phyloP scores from a whole-genome alignment of 1,284 basidiomycete species.

The Papiliotrema flavescens region DNA sequence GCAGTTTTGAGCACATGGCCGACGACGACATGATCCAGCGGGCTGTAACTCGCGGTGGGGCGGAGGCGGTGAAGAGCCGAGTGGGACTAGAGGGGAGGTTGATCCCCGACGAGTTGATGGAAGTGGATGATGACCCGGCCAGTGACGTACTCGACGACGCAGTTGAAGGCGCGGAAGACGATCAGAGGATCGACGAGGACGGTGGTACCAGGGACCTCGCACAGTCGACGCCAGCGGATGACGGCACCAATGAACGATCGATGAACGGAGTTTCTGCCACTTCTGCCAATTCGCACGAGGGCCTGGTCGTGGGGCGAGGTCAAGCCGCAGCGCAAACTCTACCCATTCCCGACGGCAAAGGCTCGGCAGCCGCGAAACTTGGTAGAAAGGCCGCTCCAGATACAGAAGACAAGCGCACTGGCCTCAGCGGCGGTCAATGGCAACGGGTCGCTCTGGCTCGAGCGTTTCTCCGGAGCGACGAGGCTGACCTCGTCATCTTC shows the following conservation, averaged over 20 bases:
- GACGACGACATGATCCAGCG: background rate
- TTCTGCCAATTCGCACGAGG: too few species aligned
- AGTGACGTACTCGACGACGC: background rate
- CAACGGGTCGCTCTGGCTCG: slow-evolving; percentile 76
- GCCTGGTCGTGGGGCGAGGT: too few species aligned
- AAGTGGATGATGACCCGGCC: background rate
- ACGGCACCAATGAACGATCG: too few species aligned
- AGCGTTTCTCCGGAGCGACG: slow-evolving; percentile 74
- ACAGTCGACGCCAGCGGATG: too few species aligned
- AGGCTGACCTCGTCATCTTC: slow-evolving; percentile 71
- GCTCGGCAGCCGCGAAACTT: background rate
- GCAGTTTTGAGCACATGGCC: background rate
- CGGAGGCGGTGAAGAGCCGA: slow-evolving; percentile 45
- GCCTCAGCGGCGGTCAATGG: slow-evolving; percentile 58
- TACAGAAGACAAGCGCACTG: background rate
- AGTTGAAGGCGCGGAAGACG: background rate
- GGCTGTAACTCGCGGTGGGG: slow-evolving; percentile 54
- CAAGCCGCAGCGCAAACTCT: too few species aligned
- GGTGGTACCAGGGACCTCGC: too few species aligned
- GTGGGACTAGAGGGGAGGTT: slow-evolving; percentile 23
- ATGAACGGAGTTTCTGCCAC: too few species aligned
- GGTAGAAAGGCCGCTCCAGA: background rate
- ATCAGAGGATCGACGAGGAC: too few species aligned
- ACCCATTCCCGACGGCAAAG: background rate
- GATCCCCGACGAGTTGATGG: slow-evolving; percentile 9